phyloP scores from a whole-genome alignment of 371 early-diverging fungal genomes.

The Sporodiniella umbellata region DNA sequence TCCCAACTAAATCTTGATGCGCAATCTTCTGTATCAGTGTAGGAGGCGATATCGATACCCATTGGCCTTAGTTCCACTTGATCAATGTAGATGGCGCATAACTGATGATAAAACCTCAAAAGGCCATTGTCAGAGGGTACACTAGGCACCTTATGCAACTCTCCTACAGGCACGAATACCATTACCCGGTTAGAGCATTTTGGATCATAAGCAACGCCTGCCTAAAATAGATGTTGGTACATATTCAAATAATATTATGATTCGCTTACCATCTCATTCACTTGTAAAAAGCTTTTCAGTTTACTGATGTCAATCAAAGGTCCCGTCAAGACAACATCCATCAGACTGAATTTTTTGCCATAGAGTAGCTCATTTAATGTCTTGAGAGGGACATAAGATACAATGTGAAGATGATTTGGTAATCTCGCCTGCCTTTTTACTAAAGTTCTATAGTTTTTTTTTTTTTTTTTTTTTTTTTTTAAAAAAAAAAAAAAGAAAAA shows the following conservation, averaged over 20 bases:
- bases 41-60: background rate
- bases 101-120: background rate
- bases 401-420: background rate
- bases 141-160: constrained; percentile 4
- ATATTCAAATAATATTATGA: background rate
- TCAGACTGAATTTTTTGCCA: background rate
- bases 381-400: constrained; percentile 3
- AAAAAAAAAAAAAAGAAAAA: background rate
- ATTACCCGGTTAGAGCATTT: constrained; percentile 2
- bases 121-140: constrained; percentile 1
- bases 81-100: constrained; percentile 5
- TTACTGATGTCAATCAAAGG: constrained; percentile 8
- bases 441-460: background rate
- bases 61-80: background rate
- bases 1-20: background rate
- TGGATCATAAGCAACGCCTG: constrained; percentile 8
- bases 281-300: constrained; percentile 13
- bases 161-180: constrained; percentile 7
- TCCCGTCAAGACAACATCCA: background rate
- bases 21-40: background rate
- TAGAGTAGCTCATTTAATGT: background rate
- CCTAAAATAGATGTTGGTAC: background rate
- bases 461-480: background rate
- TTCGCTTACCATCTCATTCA: constrained; percentile 10
- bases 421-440: background rate